Percentiles rank a stretch among this genome's conserved stretches.
Evolutionary conservation across 495 filamentous ascomycete genomes (phyloP).

Genomic region (Penicillium cinerascens): DNA sequence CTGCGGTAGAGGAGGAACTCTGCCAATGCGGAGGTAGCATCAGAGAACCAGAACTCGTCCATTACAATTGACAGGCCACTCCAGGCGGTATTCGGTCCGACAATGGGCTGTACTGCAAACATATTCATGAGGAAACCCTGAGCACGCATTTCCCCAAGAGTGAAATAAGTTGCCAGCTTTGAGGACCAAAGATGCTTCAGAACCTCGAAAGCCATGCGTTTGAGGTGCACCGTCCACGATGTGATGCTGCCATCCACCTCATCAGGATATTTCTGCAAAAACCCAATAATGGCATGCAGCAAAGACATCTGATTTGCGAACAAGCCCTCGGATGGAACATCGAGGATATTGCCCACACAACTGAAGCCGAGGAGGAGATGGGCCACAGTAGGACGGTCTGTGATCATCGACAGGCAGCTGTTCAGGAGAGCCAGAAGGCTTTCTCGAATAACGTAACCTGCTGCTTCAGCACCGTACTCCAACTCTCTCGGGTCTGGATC

Average conservation of each 20-base stretch:
- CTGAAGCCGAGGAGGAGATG: conserved; percentile 88
- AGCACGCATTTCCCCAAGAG: conserved; percentile 70
- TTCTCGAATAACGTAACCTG: conserved; percentile 71
- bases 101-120: conserved; percentile 59
- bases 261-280: conserved; percentile 60
- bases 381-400: conserved; percentile 74
- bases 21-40: conserved; percentile 60
- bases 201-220: conserved; percentile 70
- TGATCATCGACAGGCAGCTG: conserved; percentile 65
- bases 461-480: conserved; percentile 56
- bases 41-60: conserved; percentile 60
- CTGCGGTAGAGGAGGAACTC: conserved; percentile 73
- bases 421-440: conserved; percentile 79
- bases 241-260: conserved; percentile 57
- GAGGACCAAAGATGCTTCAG: conserved; percentile 79
- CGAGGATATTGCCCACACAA: conserved; percentile 63
- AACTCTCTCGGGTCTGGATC: conserved; percentile 58
- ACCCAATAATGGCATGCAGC: conserved; percentile 72
- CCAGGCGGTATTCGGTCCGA: conserved; percentile 65
- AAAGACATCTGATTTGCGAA: conserved; percentile 69
- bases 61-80: conserved; percentile 53
- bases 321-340: conserved; percentile 56
- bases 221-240: conserved; percentile 70
- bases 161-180: conserved; percentile 69
- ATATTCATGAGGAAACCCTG: conserved; percentile 70